Evolutionary conservation across 257 asterid genomes (phyloP).

Genomic region (Salvia miltiorrhiza): DNA sequence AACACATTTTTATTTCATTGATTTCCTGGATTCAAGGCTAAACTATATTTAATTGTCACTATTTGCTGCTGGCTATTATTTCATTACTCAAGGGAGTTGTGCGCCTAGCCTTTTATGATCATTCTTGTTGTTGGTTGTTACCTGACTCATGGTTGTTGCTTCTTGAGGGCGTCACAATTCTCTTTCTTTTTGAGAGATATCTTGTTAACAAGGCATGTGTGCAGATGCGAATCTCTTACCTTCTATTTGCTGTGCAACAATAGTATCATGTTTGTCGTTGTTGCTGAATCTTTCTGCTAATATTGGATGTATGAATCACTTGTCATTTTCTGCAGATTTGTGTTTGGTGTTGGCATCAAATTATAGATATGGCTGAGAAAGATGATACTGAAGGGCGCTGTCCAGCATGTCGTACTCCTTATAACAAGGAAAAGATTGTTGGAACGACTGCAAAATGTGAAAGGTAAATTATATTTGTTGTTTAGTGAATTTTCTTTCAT

Average conservation of each 20-base stretch:
- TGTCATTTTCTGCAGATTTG: conserved; percentile 54
- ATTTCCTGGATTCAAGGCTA: neutral
- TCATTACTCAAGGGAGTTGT: neutral
- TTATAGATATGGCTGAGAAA: conserved; percentile 98
- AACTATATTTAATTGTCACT: neutral
- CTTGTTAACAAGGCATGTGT: neutral
- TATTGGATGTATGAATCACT: conserved; percentile 3
- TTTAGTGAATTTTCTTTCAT: conserved; percentile 11
- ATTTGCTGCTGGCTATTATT: neutral
- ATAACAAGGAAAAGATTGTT: conserved; percentile 95
- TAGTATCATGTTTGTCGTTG: neutral
- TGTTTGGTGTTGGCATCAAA: conserved; percentile 99
- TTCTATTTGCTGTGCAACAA: neutral
- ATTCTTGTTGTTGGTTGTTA: neutral
- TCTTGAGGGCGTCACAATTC: neutral
- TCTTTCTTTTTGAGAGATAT: neutral
- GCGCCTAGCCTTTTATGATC: neutral
- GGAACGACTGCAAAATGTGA: conserved; percentile 73
- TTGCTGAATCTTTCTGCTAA: conserved; percentile 9
- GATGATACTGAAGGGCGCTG: conserved; percentile 93
- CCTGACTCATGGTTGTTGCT: neutral
- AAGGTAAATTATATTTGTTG: conserved; percentile 39
- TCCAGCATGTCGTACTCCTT: conserved; percentile 96
- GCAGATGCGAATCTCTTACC: neutral
- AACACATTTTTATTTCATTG: neutral